A percentile compares a stretch with the other conserved stretches of the same genome.
Evolutionary conservation across 2,329 filamentous ascomycete genomes (phyloP).

Genomic region (Blastomyces gilchristii): DNA sequence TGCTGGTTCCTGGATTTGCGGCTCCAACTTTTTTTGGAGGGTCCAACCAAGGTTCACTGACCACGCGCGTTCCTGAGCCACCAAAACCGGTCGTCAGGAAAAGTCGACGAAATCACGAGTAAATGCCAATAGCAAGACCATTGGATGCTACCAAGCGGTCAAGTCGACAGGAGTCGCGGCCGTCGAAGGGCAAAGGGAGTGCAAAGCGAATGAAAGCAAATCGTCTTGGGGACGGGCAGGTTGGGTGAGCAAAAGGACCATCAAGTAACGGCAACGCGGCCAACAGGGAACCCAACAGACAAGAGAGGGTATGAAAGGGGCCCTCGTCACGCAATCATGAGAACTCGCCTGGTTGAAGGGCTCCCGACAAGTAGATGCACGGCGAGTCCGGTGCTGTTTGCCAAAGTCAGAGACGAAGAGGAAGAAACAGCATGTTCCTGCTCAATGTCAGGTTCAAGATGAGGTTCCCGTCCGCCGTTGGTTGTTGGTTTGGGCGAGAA

Average conservation of each 20-base stretch:
- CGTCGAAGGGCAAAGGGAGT: neutral
- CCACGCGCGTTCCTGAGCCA: constrained; percentile 2
- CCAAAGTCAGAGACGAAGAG: neutral
- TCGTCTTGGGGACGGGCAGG: neutral
- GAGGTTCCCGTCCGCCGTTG: neutral
- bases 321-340: constrained; percentile 2
- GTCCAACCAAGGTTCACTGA: constrained; percentile 1
- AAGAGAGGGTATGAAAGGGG: neutral
- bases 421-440: neutral
- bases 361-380: neutral
- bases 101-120: neutral
- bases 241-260: neutral
- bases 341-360: neutral
- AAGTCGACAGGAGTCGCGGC: neutral
- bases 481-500: neutral
- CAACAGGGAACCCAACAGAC: neutral
- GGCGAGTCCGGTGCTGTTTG: neutral
- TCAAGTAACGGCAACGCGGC: neutral
- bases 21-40: neutral
- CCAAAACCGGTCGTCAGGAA: neutral
- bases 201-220: neutral
- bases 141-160: neutral
- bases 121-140: constrained; percentile 1
- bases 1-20: constrained; percentile 1
- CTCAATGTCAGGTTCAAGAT: neutral